These are phyloP conservation scores for Verticillium isaacii DNA, from an alignment of 2,329 filamentous ascomycete genomes.

Conservation along the genomic window DNA sequence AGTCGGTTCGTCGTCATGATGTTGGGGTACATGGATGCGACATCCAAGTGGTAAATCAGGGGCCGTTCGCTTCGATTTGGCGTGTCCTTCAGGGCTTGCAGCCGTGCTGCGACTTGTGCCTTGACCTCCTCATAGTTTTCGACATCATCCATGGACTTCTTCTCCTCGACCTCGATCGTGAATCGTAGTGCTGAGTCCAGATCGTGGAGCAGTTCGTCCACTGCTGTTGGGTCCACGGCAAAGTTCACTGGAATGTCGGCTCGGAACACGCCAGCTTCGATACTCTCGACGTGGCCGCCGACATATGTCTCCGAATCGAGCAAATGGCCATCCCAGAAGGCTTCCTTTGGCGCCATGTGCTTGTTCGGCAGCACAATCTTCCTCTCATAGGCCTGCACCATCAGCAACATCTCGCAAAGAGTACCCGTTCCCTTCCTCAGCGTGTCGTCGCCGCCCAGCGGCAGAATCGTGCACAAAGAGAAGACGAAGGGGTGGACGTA, in stretches of 20 bases:
- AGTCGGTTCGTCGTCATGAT: constrained; percentile 99
- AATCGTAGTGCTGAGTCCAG: constrained; percentile 87
- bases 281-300: constrained; percentile 97
- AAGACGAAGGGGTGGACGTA: constrained; percentile 99
- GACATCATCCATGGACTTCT: constrained; percentile 74
- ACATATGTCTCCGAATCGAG: constrained; percentile 98
- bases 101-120: constrained; percentile 67
- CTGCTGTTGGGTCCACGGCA: constrained; percentile 77
- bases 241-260: constrained; percentile 96
- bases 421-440: constrained; percentile 95
- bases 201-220: constrained; percentile 83
- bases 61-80: constrained; percentile 83
- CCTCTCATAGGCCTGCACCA: constrained; percentile 95
- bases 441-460: constrained; percentile 86
- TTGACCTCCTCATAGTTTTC: constrained; percentile 82
- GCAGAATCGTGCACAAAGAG: constrained; percentile 94
- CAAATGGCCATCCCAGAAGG: constrained; percentile 95
- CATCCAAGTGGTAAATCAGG: constrained; percentile 95
- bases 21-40: constrained; percentile 99
- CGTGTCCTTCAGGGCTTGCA: constrained; percentile 71
- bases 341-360: constrained; percentile 82
- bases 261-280: constrained; percentile 94
- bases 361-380: constrained; percentile 95
- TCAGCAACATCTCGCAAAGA: constrained; percentile 98
- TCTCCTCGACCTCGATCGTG: constrained; percentile 78